Base-by-base conservation (phyloP, 495 filamentous ascomycete species). In the Cetradonia linearis region DNA sequence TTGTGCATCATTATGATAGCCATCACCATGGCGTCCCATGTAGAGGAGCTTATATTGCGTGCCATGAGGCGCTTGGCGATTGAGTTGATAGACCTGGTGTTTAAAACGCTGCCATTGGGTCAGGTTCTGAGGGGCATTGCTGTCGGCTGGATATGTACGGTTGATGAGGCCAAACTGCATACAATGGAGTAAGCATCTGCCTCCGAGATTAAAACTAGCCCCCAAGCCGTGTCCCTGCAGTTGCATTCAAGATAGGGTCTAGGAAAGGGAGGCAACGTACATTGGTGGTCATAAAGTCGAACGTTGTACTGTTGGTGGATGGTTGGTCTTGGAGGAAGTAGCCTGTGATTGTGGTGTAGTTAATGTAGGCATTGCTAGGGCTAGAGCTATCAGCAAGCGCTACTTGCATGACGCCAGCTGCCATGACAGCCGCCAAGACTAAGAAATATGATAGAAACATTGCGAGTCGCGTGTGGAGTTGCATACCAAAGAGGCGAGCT, bases 261-360 rank as follows among this genome's bases (percentile, higher is more conserved):
- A 13, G 42, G 20, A 20, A 4, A 46, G 13, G 42, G 42, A 46
- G 42, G 13, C 20, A 46, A 20, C 42, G 42, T 46, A 46, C 42
- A 63, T 87, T 86, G 40, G 73, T 76, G 34, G 74, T 67, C 70
- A 86, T 83, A 68, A 83, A 90, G 68, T 87, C 82, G 69, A 89
- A 90, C 1, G 75, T 80, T 14, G 72, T 71, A 1, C 82, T 65
- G 66, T 87, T 76, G 2, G 86, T 90, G 10, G 74, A 69, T 1
- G 73, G 72, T 53, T 86, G 77, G 70, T 89, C 86, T 69, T 91
- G 87, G 18, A 80, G 70, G 67, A 90, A 90, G 68, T 83, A 87
- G 2, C 84, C 87, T 7, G 80, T 73, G 14, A 89, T 80, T 6
- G 81, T 81, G 3, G 79, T 78, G 66, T 88, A 89, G 54, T 81